Conservation (phyloP, 2,329 filamentous ascomycete species). For the Fusarium secorum region DNA sequence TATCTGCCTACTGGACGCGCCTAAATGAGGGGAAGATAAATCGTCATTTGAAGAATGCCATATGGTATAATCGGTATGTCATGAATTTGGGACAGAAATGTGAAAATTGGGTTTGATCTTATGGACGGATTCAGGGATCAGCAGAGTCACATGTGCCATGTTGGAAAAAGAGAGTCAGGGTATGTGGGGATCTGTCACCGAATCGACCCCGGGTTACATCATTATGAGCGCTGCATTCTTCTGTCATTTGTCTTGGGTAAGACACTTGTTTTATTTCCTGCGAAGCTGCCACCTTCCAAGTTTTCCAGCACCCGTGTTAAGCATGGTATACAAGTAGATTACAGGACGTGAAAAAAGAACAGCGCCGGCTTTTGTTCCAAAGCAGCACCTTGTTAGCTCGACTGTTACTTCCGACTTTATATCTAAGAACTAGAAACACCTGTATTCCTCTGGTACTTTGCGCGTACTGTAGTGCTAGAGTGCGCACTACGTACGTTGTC, state of each 20-base stretch:
- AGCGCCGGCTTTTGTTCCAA: background rate
- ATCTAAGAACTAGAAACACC: background rate
- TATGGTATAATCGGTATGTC: rapidly evolving
- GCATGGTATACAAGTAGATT: background rate
- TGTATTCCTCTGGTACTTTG: background rate
- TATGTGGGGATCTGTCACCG: background rate
- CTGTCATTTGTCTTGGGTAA: background rate
- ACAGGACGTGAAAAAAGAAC: background rate
- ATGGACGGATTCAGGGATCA: background rate
- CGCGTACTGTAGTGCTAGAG: background rate
- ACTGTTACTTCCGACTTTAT: background rate
- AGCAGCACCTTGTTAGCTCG: background rate
- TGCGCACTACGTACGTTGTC: background rate
- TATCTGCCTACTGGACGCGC: background rate
- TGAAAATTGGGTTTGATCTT: background rate
- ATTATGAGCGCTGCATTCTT: background rate
- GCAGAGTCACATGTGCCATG: background rate
- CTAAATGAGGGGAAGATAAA: background rate
- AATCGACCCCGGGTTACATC: background rate
- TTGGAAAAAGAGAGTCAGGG: background rate
- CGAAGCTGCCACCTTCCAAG: background rate
- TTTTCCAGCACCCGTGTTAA: background rate
- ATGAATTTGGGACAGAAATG: background rate
- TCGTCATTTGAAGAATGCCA: background rate
- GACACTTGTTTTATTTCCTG: background rate